Percentiles rank a stretch among this genome's conserved stretches.
Conservation (phyloP, 2,329 filamentous ascomycete genomes). For the Alternaria conjuncta region DNA sequence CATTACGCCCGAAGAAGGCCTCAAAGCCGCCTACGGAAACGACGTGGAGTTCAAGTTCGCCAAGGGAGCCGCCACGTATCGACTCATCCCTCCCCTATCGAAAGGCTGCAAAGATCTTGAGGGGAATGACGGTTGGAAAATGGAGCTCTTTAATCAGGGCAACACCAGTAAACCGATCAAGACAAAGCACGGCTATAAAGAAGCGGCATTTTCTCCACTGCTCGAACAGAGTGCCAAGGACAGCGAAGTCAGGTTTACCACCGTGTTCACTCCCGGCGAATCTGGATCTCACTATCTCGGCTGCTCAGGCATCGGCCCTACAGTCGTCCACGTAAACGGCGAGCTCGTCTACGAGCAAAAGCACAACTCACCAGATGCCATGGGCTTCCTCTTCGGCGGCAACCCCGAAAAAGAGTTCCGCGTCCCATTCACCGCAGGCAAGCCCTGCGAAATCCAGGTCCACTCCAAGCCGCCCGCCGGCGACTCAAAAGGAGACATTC, state of each 20-base stretch:
- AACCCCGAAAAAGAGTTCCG: conserved; percentile 68
- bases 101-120: conserved; percentile 33
- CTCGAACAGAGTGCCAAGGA: conserved; percentile 29
- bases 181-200: conserved; percentile 29
- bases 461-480: conserved; percentile 65
- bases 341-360: conserved; percentile 40
- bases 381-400: conserved; percentile 69
- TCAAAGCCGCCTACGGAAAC: conserved; percentile 34
- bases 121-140: conserved; percentile 42
- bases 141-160: conserved; percentile 36
- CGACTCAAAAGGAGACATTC: conserved; percentile 28
- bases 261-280: conserved; percentile 31
- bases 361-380: conserved; percentile 63
- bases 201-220: conserved; percentile 35
- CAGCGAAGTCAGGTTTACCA: conserved; percentile 32
- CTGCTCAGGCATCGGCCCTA: conserved; percentile 45
- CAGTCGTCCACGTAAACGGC: conserved; percentile 35
- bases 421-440: conserved; percentile 64
- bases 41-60: conserved; percentile 41
- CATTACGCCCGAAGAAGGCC: conserved; percentile 35
- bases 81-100: conserved; percentile 39
- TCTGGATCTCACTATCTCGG: conserved; percentile 42
- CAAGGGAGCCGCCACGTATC: conserved; percentile 45
- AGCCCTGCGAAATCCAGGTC: conserved; percentile 65
- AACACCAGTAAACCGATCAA: conserved; percentile 30